These are phyloP conservation scores for Hansenula lynferdii DNA, from an alignment of 1,139 yeast species.

Conservation along the genomic window DNA sequence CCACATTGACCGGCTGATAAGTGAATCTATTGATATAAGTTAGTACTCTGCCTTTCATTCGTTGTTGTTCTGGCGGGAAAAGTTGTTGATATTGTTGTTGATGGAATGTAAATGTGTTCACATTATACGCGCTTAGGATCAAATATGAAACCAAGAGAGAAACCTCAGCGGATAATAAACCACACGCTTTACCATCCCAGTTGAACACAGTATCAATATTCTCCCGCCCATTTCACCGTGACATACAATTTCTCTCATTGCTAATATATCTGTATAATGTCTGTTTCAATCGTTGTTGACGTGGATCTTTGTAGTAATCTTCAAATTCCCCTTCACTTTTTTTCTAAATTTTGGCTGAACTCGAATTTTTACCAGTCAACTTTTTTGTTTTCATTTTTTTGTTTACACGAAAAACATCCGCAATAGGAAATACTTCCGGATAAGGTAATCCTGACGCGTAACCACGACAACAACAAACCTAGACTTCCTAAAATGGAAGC, in stretches of 20 bases:
- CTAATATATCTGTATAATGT: not conserved
- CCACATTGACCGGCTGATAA: slow-evolving; percentile 99
- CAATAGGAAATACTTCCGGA: not conserved
- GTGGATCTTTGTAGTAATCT: too few species aligned
- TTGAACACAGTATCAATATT: too few species aligned
- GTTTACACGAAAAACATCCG: slow-evolving; percentile 1
- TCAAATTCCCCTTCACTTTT: slow-evolving; percentile 1
- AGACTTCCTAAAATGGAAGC: not conserved
- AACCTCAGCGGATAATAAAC: too few species aligned
- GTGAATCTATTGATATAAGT: slow-evolving; percentile 56
- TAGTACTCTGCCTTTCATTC: not conserved
- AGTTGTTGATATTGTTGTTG: not conserved
- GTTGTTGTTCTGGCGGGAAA: not conserved
- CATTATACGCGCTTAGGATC: not conserved
- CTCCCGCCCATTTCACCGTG: too few species aligned
- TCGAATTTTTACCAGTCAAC: slow-evolving; percentile 1
- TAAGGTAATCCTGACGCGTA: not conserved
- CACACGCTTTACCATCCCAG: too few species aligned
- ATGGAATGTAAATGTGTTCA: not conserved
- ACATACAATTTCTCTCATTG: slow-evolving; percentile 4
- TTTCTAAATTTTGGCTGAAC: too few species aligned
- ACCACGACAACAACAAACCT: not conserved
- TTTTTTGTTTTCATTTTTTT: slow-evolving; percentile 1
- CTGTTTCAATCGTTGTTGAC: not conserved
- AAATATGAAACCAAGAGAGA: slow-evolving; percentile 1